phyloP scores from a whole-genome alignment of 2,329 filamentous ascomycete species.

The Aspergillus niger region DNA sequence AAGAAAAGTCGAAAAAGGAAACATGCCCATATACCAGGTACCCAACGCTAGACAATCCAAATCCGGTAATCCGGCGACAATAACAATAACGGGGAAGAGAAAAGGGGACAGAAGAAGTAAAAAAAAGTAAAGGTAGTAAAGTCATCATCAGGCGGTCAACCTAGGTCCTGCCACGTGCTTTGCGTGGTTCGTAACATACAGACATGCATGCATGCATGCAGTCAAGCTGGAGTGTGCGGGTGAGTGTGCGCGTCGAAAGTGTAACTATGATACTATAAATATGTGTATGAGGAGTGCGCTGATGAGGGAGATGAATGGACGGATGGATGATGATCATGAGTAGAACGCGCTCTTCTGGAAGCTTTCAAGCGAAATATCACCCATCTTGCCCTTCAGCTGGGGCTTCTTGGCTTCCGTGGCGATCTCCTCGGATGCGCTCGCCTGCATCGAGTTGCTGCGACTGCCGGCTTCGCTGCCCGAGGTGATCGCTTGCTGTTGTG shows the following conservation, averaged over 20 bases:
- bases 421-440: conserved; percentile 23
- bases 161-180: conserved; percentile 1
- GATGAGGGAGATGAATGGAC: neutral
- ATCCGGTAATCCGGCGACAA: neutral
- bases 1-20: neutral
- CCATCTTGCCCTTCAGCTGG: conserved; percentile 59
- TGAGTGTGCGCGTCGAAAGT: neutral
- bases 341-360: conserved; percentile 72
- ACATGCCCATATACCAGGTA: conserved; percentile 5
- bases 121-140: neutral
- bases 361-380: conserved; percentile 67
- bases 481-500: conserved; percentile 47
- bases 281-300: too few species aligned
- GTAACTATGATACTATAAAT: neutral
- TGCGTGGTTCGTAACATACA: neutral
- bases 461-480: conserved; percentile 46
- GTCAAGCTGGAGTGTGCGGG: neutral
- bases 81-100: neutral
- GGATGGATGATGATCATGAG: conserved; percentile 47
- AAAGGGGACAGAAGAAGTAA: neutral
- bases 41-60: conserved; percentile 7
- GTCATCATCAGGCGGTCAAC: conserved; percentile 4
- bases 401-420: conserved; percentile 44
- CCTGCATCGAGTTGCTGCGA: conserved; percentile 58
- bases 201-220: neutral